Conservation (phyloP, 345 rosid species). For the Kandelia obovata region DNA sequence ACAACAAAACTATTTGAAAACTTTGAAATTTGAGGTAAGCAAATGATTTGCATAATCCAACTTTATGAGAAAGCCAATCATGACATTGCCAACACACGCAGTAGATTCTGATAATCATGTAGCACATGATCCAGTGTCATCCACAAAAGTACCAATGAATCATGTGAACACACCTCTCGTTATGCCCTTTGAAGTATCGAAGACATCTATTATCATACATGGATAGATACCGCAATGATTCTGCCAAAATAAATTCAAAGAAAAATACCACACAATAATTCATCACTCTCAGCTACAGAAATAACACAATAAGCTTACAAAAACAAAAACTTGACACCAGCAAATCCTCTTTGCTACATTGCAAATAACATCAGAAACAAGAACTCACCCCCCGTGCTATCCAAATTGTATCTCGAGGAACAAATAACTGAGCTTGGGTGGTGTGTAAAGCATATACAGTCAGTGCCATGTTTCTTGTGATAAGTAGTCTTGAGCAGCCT, state of each 20-base stretch:
- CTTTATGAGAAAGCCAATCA: too few relatives aligned
- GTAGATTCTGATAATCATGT: not conserved
- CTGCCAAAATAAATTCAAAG: slow-evolving; percentile 41
- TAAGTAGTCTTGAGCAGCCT: slow-evolving; percentile 94
- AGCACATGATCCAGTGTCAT: not conserved
- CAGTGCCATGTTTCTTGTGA: slow-evolving; percentile 93
- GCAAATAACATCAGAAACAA: not conserved
- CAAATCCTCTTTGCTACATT: not conserved
- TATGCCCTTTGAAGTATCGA: slow-evolving; percentile 97
- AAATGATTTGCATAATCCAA: not conserved
- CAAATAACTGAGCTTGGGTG: slow-evolving; percentile 95
- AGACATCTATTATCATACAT: slow-evolving; percentile 96
- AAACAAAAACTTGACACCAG: not conserved
- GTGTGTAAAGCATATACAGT: slow-evolving; percentile 89
- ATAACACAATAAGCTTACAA: not conserved
- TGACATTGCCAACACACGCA: not conserved
- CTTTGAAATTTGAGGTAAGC: not conserved
- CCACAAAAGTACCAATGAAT: not conserved
- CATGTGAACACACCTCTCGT: slow-evolving; percentile 54
- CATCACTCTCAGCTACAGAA: not conserved
- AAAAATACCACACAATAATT: not conserved
- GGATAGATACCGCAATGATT: slow-evolving; percentile 81
- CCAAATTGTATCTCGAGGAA: slow-evolving; percentile 74
- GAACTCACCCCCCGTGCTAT: slow-evolving; percentile 69
- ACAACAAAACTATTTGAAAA: not conserved